These are phyloP conservation scores for Monotropa hypopitys DNA, from an alignment of 179 eudicot genomes.

Conservation along the genomic window DNA sequence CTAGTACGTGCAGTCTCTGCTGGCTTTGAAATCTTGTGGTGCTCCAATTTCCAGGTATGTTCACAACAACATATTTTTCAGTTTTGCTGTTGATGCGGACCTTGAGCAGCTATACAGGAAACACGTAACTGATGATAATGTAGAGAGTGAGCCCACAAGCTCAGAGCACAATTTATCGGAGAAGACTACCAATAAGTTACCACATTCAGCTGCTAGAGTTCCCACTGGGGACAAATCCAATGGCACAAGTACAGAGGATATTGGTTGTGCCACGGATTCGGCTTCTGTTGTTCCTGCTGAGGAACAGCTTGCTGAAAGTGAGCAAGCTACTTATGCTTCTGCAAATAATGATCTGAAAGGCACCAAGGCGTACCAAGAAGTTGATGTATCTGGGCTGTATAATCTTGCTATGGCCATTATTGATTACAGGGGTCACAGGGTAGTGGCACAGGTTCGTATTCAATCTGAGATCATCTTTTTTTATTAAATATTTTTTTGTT, in stretches of 20 bases:
- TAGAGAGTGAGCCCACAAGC: conserved; percentile 21
- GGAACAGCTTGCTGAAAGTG: conserved; percentile 71
- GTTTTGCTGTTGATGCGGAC: conserved; percentile 96
- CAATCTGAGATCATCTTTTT: background rate
- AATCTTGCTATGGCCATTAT: conserved; percentile 98
- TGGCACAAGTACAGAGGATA: conserved; percentile 25
- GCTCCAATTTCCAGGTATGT: conserved; percentile 59
- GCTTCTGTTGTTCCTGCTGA: conserved; percentile 47
- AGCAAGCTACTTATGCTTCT: conserved; percentile 97
- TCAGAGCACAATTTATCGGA: conserved; percentile 17
- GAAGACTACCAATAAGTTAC: conserved; percentile 20
- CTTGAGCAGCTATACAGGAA: conserved; percentile 64
- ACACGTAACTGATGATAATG: conserved; percentile 23
- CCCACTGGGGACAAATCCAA: conserved; percentile 30
- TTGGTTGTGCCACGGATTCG: conserved; percentile 21
- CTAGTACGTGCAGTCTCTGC: background rate
- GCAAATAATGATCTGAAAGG: conserved; percentile 97
- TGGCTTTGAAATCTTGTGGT: conserved; percentile 2
- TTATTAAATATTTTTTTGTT: background rate
- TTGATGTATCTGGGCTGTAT: conserved; percentile 86
- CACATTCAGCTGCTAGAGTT: conserved; percentile 23
- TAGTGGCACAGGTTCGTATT: conserved; percentile 86
- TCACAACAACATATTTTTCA: conserved; percentile 98
- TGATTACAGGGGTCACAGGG: conserved; percentile 94
- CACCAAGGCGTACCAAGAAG: conserved; percentile 97